Evolutionary conservation across 2,329 filamentous ascomycete species (phyloP).

Genomic region (Aspergillus sp.): DNA sequence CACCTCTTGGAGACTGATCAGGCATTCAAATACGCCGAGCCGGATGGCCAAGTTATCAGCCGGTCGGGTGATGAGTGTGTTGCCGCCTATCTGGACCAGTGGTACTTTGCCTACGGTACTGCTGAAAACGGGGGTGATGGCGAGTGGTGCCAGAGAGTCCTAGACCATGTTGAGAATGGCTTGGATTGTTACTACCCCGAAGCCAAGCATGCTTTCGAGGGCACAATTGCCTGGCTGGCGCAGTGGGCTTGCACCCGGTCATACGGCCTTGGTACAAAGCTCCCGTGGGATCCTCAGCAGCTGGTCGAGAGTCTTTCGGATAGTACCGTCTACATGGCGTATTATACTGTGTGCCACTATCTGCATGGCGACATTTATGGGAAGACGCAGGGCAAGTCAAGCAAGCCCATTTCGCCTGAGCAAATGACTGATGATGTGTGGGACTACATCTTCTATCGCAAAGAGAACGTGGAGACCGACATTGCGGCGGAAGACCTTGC

Average conservation of each 20-base stretch:
- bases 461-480: slow-evolving; percentile 58
- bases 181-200: slow-evolving; percentile 74
- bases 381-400: slow-evolving; percentile 55
- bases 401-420: slow-evolving; percentile 55
- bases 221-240: slow-evolving; percentile 82
- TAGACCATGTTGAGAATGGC: slow-evolving; percentile 61
- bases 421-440: slow-evolving; percentile 93
- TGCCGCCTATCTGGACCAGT: slow-evolving; percentile 87
- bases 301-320: slow-evolving; percentile 88
- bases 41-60: slow-evolving; percentile 79
- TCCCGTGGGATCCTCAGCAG: slow-evolving; percentile 87
- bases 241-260: slow-evolving; percentile 92
- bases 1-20: slow-evolving; percentile 65
- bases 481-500: slow-evolving; percentile 67
- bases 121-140: slow-evolving; percentile 51
- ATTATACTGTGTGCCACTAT: slow-evolving; percentile 51
- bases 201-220: slow-evolving; percentile 70
- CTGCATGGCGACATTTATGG: slow-evolving; percentile 85
- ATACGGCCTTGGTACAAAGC: slow-evolving; percentile 84
- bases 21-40: slow-evolving; percentile 89
- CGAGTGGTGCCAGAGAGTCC: slow-evolving; percentile 67
- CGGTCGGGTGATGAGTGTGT: slow-evolving; percentile 89
- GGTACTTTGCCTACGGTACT: slow-evolving; percentile 88
- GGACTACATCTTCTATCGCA: slow-evolving; percentile 80
- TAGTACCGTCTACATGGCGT: slow-evolving; percentile 73